Base-by-base conservation (phyloP, 148 eudicot genomes). In the Silene conica region DNA sequence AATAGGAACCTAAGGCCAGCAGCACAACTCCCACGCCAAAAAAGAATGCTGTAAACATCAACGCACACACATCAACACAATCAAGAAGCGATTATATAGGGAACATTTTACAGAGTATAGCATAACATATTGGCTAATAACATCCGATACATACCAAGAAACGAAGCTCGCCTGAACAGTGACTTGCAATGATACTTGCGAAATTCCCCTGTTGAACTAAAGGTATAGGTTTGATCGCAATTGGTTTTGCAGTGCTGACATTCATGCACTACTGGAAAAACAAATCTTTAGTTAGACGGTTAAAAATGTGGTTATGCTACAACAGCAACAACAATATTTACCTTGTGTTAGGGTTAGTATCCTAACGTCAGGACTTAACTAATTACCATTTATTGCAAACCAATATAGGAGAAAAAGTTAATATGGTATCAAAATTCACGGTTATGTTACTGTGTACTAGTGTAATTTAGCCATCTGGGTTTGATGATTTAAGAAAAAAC, bases 221-320 rank as follows among this genome's bases (percentile, higher is more conserved):
- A n/a, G n/a, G n/a, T n/a, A n/a, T n/a, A n/a, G n/a, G n/a, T n/a
- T n/a, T n/a, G n/a, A 79, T 78, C 46, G 20, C 79, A 69, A 3
- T 48, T 13, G 10, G 50, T 1, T 43, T 23, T n/a, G 66, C 79
- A 76, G 6, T 60, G 25, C 34, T 19, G 69, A 60, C 76, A 78
- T 67, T 58, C 76, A 73, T 61, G 34, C 34, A 31, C n/a, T 41
- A 46, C 80, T 78, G 19, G 57, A 13, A 34, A 43, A 10, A 63
- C 71, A 63, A 28, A 41, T 7, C n/a, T n/a, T n/a, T n/a, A n/a
- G 50, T 15, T 20, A 1, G 38, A 60, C 15, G 31, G 46, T 38
- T 15, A 63, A 63, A 41, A 31, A 31, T 16, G 20, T 34, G 45
- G 19, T 63, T 31, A 31, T 31, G 34, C 34, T 31, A 31, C 34